Evolutionary conservation across 495 filamentous ascomycete species (phyloP).

Genomic region (Podospora didyma): DNA sequence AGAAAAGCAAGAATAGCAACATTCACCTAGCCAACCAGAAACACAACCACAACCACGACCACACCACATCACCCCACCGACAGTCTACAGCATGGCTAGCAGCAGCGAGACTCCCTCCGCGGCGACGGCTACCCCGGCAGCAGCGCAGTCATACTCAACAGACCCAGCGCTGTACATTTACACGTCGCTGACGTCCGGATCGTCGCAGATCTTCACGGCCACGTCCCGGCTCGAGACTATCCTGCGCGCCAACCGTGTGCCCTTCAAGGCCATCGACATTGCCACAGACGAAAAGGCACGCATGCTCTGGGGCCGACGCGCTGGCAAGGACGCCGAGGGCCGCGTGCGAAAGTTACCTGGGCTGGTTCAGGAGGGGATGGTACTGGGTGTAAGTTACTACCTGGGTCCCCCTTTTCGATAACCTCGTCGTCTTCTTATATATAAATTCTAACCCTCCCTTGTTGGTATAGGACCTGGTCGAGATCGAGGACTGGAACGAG

Average conservation of each 20-base stretch:
- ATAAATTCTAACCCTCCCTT: too few relatives aligned
- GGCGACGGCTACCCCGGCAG: slow-evolving; percentile 11
- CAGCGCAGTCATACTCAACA: slow-evolving; percentile 53
- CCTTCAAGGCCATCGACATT: slow-evolving; percentile 87
- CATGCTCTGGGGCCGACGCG: slow-evolving; percentile 83
- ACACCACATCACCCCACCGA: too few relatives aligned
- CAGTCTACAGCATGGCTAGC: slow-evolving; percentile 38
- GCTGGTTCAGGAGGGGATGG: slow-evolving; percentile 79
- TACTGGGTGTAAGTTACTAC: slow-evolving; percentile 68
- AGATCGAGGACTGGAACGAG: slow-evolving; percentile 99
- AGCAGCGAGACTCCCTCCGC: slow-evolving; percentile 25
- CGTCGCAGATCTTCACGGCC: slow-evolving; percentile 93
- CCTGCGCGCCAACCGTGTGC: slow-evolving; percentile 88
- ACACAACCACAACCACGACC: too few relatives aligned
- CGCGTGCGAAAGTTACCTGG: slow-evolving; percentile 80
- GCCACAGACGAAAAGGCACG: slow-evolving; percentile 89
- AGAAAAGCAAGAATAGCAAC: slow-evolving; percentile 2
- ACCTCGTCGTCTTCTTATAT: too few relatives aligned
- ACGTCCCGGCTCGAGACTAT: slow-evolving; percentile 95
- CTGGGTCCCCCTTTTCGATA: not conserved
- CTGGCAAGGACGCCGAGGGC: slow-evolving; percentile 52
- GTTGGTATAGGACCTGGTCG: slow-evolving; percentile 89
- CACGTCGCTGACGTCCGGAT: slow-evolving; percentile 91
- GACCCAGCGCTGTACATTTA: slow-evolving; percentile 88
- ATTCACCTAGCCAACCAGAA: too few relatives aligned